A percentile compares a stretch with the other conserved stretches of the same genome.
Conservation (phyloP, 208 protist genomes). For the Leptomonas pyrrhocoris region DNA sequence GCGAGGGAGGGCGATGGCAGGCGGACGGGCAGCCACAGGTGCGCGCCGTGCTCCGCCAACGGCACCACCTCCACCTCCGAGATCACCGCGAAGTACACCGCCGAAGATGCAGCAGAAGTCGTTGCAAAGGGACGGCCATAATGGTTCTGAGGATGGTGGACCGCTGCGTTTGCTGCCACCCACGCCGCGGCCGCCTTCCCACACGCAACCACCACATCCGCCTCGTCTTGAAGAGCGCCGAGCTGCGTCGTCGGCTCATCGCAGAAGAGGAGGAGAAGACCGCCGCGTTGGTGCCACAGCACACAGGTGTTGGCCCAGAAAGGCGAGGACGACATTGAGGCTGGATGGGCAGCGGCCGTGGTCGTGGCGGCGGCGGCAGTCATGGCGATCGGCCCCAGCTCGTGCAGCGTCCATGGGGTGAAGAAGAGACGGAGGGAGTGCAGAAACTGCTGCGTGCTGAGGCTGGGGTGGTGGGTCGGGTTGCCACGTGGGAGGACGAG, state of each 20-base stretch:
- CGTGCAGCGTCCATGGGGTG: slow-evolving; percentile 49
- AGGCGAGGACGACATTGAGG: neutral
- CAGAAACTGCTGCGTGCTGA: slow-evolving; percentile 43
- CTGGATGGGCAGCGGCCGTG: neutral
- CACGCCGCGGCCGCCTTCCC: slow-evolving; percentile 57
- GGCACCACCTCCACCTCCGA: slow-evolving; percentile 56
- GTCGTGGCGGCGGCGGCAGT: slow-evolving; percentile 5
- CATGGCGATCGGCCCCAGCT: slow-evolving; percentile 24
- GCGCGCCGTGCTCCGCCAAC: slow-evolving; percentile 20
- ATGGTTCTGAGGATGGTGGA: neutral
- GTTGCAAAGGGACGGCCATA: too few relatives aligned
- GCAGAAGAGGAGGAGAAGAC: slow-evolving; percentile 59
- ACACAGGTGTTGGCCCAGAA: slow-evolving; percentile 17
- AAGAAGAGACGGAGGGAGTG: slow-evolving; percentile 56
- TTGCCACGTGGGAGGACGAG: slow-evolving; percentile 53
- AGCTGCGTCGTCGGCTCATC: slow-evolving; percentile 62
- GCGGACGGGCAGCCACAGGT: slow-evolving; percentile 44
- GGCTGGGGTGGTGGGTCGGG: slow-evolving; percentile 39
- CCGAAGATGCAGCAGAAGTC: neutral
- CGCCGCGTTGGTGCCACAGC: slow-evolving; percentile 59
- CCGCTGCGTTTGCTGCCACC: slow-evolving; percentile 35
- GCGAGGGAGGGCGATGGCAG: slow-evolving; percentile 8
- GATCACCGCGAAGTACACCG: slow-evolving; percentile 45
- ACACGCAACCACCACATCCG: slow-evolving; percentile 69
- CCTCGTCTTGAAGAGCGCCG: slow-evolving; percentile 53